A percentile compares a stretch with the other conserved stretches of the same genome.
phyloP scores from a whole-genome alignment of 345 rosid genomes.

The Citrus trifoliata region DNA sequence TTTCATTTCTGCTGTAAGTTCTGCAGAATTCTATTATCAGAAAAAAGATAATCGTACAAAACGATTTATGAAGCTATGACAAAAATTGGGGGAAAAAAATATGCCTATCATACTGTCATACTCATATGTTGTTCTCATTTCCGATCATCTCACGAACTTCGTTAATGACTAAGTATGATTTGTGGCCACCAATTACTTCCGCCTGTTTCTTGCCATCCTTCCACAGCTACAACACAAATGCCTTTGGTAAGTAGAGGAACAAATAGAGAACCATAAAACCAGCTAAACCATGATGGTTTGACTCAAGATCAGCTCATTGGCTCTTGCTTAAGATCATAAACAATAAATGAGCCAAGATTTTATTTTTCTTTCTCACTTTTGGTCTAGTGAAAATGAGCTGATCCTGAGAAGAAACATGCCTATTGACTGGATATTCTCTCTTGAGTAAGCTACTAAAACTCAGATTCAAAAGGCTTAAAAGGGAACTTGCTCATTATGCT shows the following conservation, averaged over 20 bases:
- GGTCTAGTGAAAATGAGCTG: not conserved
- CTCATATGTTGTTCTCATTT: constrained; percentile 28
- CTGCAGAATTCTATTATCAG: too few relatives aligned
- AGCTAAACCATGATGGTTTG: not conserved
- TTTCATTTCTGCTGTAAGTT: not conserved
- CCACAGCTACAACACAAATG: constrained; percentile 55
- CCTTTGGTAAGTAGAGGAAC: not conserved
- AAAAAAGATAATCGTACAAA: not conserved
- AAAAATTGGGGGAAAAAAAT: not conserved
- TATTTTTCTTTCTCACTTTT: not conserved
- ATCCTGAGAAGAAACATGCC: not conserved
- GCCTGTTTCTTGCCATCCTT: constrained; percentile 72
- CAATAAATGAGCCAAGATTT: not conserved
- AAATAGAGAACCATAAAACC: not conserved
- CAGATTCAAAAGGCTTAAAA: not conserved
- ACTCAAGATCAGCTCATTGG: not conserved
- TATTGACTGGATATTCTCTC: not conserved
- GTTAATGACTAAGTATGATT: constrained; percentile 62
- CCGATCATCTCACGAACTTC: constrained; percentile 83
- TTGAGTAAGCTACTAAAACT: not conserved
- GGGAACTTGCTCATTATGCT: not conserved
- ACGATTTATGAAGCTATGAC: not conserved
- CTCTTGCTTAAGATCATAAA: not conserved
- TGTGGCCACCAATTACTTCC: constrained; percentile 85
- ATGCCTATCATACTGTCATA: not conserved